Conservation (phyloP, 352 stramenopile genomes). For the Globisporangium radiosum region DNA sequence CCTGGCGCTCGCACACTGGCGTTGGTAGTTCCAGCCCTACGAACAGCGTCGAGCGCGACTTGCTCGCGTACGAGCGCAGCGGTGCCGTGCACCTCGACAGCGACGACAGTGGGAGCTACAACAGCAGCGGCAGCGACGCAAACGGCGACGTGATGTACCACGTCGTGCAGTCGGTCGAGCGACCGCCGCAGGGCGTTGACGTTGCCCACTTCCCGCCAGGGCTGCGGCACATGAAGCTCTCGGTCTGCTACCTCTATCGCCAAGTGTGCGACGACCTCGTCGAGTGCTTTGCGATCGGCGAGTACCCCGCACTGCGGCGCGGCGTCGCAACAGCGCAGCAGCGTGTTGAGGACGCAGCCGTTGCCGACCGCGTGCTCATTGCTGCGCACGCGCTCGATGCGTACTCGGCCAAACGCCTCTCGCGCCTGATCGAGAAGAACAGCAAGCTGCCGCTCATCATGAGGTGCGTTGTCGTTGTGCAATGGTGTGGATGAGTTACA, state of each 20-base stretch:
- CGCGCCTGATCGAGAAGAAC: conserved; percentile 28
- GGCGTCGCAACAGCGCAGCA: conserved; percentile 6
- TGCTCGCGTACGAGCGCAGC: conserved; percentile 61
- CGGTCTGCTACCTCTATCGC: conserved; percentile 44
- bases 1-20: conserved; percentile 22
- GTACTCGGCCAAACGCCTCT: conserved; percentile 34
- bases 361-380: conserved; percentile 37
- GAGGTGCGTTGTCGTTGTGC: conserved; percentile 7
- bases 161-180: conserved; percentile 38
- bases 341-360: conserved; percentile 23
- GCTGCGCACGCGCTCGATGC: conserved; percentile 23
- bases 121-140: neutral
- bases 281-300: conserved; percentile 42
- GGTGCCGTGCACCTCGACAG: conserved; percentile 27
- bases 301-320: conserved; percentile 32
- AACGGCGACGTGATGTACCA: conserved; percentile 43
- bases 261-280: conserved; percentile 46
- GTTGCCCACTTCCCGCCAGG: conserved; percentile 7
- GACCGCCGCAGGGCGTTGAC: conserved; percentile 25
- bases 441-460: conserved; percentile 22
- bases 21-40: neutral
- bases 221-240: conserved; percentile 27
- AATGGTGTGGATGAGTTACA: neutral
- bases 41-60: conserved; percentile 17
- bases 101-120: conserved; percentile 9